A percentile compares a stretch with the other conserved stretches of the same genome.
Conservation (phyloP, 2,329 filamentous ascomycete species). For the Ophiocordyceps australis region DNA sequence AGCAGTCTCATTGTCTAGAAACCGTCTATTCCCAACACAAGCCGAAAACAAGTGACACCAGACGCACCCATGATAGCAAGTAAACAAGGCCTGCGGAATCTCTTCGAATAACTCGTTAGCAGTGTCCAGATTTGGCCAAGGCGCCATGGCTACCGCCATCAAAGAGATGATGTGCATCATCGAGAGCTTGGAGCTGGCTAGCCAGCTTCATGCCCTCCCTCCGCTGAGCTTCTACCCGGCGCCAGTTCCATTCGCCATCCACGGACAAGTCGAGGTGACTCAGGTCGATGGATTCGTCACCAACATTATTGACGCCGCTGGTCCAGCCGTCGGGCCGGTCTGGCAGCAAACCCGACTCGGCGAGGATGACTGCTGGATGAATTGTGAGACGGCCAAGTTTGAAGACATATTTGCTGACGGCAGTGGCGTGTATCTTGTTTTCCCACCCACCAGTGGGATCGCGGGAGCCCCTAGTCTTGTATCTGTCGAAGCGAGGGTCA, state of each 20-base stretch:
- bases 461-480: constrained; percentile 17
- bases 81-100: no score
- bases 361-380: constrained; percentile 59
- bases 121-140: constrained; percentile 27
- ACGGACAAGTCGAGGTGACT: constrained; percentile 14
- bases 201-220: constrained; percentile 36
- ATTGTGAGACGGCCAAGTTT: constrained; percentile 72
- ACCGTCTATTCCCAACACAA: no score
- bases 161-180: constrained; percentile 31
- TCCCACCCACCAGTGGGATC: constrained; percentile 27
- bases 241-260: constrained; percentile 37
- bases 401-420: constrained; percentile 65
- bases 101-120: no score
- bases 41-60: no score
- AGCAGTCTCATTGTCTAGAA: no score
- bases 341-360: constrained; percentile 57
- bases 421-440: constrained; percentile 51
- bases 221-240: constrained; percentile 33
- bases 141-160: constrained; percentile 33
- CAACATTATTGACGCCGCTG: constrained; percentile 22
- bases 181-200: constrained; percentile 35
- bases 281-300: constrained; percentile 17
- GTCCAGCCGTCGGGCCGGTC: constrained; percentile 49
- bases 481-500: constrained; percentile 22
- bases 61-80: no score